Base-by-base conservation (phyloP, 2,329 filamentous ascomycete species). In the Ophiostoma montium region DNA sequence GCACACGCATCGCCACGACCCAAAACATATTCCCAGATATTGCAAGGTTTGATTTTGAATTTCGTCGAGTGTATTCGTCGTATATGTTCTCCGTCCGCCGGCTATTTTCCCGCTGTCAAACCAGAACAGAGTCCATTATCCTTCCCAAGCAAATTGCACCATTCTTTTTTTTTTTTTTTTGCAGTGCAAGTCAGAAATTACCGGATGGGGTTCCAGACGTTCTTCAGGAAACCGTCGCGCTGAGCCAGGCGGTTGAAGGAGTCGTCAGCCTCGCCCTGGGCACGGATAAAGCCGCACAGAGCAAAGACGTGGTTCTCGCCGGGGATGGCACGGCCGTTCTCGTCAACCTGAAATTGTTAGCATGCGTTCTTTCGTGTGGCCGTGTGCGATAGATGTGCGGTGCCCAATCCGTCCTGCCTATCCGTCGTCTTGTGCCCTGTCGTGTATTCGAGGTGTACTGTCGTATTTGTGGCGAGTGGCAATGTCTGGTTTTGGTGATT, bases 301-400 rank as follows among this genome's bases (percentile, higher is more conserved):
- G 92, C 90, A 70, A 95, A 98, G 67, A 86, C 82, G 73, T 95
- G 85, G 82, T 89, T 94, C 77, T 95, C 92, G 72, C 90, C 88
- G 61, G 86, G 87, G 74, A 81, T 65, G 60, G 89, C 88, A 64
- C 89, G 86, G 69, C 92, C 92, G 76, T 89, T 94, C 83, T 98
- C 92, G 72, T 96, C 90, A 63, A 98, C 92, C 55, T 57, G 46
- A 3, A 8, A 15, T 11, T 35, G 45, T 47, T 36, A 47, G 45
- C 13, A 35, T 19, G 21, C 16, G 35, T 38, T 1, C 12, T 33
- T 33, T 11, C 11, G 32, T 33, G 32, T 27, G 23, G 4, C 23
- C 23, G 23, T 27, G 5, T 8, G 8, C 23, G 8, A 5, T 4
- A 4, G 23, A 27, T 27, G 23, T 27, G 23, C 23, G 23, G 23